Base-by-base conservation (phyloP, 768 basidiomycete species). In the Boletus rufocinnamomeus region DNA sequence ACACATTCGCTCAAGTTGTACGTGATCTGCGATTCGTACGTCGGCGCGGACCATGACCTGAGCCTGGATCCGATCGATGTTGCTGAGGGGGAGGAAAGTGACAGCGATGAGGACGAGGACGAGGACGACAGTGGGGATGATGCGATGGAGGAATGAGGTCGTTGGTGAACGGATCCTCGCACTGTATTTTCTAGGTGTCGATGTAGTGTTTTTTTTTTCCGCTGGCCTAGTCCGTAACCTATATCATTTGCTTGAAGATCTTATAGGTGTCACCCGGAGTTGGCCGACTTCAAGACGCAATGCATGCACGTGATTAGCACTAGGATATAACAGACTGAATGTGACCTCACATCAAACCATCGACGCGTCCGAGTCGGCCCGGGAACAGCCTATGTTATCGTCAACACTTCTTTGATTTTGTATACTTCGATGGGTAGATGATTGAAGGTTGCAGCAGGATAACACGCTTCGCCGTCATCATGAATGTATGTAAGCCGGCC, bases 41-140 rank as follows among this genome's bases (percentile, higher is more conserved):
- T 89, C 25, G 93, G 93, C 8, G 93, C 93, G 37, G 96, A 97
- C 68, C 94, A 97, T 66, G 94, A 95, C 68, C 87, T 98, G 69
- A 82, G 84, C 47, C 70, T 98, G 48, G 90, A 92, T 38, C 79
- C 86, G 9, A 83, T 98, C 60, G 87, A 91, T 27, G 93, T 97
- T 53, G 93, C 88, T 0, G 92, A 96, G 71, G 95, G 94, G 3
- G 93, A 93, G 71, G 91, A 92, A 19, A 90, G 87, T 60, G 89
- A 91, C 54, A 87, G 86, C 54, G 92, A 92, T 56, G 86, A 59
- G 10, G 64, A 85, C 49, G 86, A 58, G 19, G 63, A 86, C 48
- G 87, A 58, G 27, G 64, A 85, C 51, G 86, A 19, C 38, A 19
- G 35, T 37, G 21, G n/a, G 9, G 40, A 21, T 41, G 40, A 84